These are phyloP conservation scores for Candida takata DNA, from an alignment of 805 yeast genomes.

Conservation along the genomic window DNA sequence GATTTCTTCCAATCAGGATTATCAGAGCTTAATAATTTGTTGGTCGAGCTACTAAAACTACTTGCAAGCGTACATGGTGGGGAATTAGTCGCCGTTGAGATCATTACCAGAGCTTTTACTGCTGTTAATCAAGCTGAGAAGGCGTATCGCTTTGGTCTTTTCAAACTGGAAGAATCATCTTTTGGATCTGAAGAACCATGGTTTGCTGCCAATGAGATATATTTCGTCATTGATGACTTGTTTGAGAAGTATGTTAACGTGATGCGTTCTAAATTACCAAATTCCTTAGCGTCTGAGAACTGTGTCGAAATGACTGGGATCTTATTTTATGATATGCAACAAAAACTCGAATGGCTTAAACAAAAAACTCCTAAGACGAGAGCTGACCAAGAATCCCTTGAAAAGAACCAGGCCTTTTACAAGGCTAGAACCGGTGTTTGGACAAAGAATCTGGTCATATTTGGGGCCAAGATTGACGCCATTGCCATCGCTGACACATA, in stretches of 20 bases:
- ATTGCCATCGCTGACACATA: conserved; percentile 58
- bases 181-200: conserved; percentile 33
- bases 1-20: conserved; percentile 24
- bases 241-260: conserved; percentile 26
- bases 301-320: conserved; percentile 33
- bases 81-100: conserved; percentile 18
- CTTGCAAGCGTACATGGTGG: conserved; percentile 10
- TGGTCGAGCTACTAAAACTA: conserved; percentile 20
- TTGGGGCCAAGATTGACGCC: conserved; percentile 47
- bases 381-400: conserved; percentile 15
- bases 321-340: conserved; percentile 33
- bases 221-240: conserved; percentile 34
- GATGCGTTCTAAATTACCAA: conserved; percentile 3
- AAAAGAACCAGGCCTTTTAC: conserved; percentile 18
- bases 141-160: conserved; percentile 26
- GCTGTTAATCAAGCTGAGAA: conserved; percentile 36
- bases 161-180: conserved; percentile 26
- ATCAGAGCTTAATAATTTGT: conserved; percentile 20
- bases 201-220: conserved; percentile 38
- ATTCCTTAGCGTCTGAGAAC: conserved; percentile 15
- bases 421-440: conserved; percentile 37
- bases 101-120: conserved; percentile 22
- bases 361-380: conserved; percentile 17
- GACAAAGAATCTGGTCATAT: conserved; percentile 50
- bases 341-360: conserved; percentile 28